phyloP scores from a whole-genome alignment of 2,329 filamentous ascomycete species.

The Aspergillus arachidicola region DNA sequence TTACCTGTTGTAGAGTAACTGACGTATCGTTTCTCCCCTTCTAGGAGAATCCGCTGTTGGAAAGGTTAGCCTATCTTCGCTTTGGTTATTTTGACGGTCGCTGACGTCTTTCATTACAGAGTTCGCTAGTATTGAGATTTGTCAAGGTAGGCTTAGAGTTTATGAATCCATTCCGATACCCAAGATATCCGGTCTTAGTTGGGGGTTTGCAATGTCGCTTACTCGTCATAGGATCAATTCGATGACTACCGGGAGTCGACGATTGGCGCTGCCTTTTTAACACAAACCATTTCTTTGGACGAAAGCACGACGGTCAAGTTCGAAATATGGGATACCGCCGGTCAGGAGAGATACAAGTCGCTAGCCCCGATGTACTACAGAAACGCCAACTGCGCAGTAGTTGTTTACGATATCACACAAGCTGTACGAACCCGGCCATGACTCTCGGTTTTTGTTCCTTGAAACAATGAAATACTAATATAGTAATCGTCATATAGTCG shows the following conservation, averaged over 20 bases:
- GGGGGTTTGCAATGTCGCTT: neutral
- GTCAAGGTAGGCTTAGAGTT: conserved; percentile 73
- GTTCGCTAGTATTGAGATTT: conserved; percentile 95
- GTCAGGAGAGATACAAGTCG: conserved; percentile 98
- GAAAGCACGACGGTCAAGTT: conserved; percentile 99
- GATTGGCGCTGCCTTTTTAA: conserved; percentile 97
- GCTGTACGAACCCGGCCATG: conserved; percentile 65
- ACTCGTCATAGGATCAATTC: conserved; percentile 80
- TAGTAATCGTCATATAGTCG: conserved; percentile 58
- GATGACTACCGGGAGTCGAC: conserved; percentile 97
- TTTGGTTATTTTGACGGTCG: conserved; percentile 20
- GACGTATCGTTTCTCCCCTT: conserved; percentile 16
- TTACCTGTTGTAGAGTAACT: conserved; percentile 15
- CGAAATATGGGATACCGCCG: conserved; percentile 99
- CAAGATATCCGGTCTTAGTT: neutral
- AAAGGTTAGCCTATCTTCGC: conserved; percentile 66
- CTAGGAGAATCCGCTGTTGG: conserved; percentile 96
- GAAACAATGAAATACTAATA: conserved; percentile 16
- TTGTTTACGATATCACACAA: conserved; percentile 99
- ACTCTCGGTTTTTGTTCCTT: neutral
- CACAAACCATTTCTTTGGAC: conserved; percentile 97
- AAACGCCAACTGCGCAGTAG: conserved; percentile 98
- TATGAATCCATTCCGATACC: neutral
- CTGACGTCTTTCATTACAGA: conserved; percentile 60
- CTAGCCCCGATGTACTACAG: conserved; percentile 99